Conservation (phyloP, 1,284 basidiomycete species). For the Marasmius sp. region DNA sequence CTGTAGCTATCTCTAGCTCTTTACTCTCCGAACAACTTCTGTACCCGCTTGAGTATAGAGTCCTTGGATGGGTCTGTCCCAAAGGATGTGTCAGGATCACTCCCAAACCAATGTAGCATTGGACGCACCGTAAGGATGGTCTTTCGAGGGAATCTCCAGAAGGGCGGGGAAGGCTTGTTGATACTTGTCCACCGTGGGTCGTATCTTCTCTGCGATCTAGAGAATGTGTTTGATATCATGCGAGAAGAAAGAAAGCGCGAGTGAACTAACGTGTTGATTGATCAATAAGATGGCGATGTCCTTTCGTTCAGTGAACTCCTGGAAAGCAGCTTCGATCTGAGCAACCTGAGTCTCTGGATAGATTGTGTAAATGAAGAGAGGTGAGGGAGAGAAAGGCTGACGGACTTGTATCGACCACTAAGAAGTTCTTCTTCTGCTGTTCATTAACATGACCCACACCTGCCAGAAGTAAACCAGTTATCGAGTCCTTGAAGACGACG, state of each 20-base stretch:
- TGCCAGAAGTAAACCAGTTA: constrained; percentile 90
- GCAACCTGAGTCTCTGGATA: constrained; percentile 83
- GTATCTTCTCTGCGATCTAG: constrained; percentile 94
- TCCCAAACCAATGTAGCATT: background rate
- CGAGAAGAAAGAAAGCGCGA: constrained; percentile 6
- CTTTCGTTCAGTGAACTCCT: constrained; percentile 89
- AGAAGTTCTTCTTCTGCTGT: constrained; percentile 93
- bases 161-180: constrained; percentile 95
- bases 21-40: constrained; percentile 92
- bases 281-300: constrained; percentile 95
- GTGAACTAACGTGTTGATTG: constrained; percentile 85
- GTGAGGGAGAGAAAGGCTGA: constrained; percentile 4
- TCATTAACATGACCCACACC: constrained; percentile 89
- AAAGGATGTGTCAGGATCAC: background rate
- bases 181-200: constrained; percentile 94
- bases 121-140: constrained; percentile 82
- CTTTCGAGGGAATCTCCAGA: constrained; percentile 96
- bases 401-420: constrained; percentile 89
- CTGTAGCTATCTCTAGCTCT: background rate
- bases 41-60: constrained; percentile 94
- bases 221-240: constrained; percentile 11
- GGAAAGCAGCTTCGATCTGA: constrained; percentile 86
- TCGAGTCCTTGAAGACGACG: constrained; percentile 71
- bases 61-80: constrained; percentile 84
- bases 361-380: background rate